These are phyloP conservation scores for Heteromeles arbutifolia DNA, from an alignment of 306 rosid species.

Conservation along the genomic window DNA sequence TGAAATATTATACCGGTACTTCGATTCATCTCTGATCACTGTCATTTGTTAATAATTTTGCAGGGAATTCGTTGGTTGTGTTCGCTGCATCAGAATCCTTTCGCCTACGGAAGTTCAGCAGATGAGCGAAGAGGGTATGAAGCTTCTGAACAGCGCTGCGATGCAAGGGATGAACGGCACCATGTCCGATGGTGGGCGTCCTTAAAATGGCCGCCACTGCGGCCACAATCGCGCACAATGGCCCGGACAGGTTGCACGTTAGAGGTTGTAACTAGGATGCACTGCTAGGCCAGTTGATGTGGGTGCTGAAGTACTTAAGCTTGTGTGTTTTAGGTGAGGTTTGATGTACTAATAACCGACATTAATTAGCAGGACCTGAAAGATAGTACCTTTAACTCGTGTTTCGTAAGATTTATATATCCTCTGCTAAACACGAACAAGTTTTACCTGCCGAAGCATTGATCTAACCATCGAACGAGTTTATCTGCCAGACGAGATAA, in stretches of 20 bases:
- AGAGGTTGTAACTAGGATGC: background rate
- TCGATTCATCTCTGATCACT: background rate
- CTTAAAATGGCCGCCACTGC: background rate
- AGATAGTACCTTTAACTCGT: background rate
- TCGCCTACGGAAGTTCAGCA: slow-evolving; percentile 86
- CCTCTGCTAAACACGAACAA: background rate
- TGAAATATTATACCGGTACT: background rate
- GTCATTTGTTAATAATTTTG: slow-evolving; percentile 5
- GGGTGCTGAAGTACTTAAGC: slow-evolving; percentile 10
- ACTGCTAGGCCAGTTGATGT: background rate
- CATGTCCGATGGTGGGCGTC: slow-evolving; percentile 22
- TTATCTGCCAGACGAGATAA: background rate
- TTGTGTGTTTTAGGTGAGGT: slow-evolving; percentile 6
- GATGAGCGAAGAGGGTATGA: slow-evolving; percentile 98
- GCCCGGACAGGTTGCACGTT: background rate
- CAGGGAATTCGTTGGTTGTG: slow-evolving; percentile 92
- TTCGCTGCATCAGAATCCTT: slow-evolving; percentile 74
- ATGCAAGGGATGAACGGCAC: slow-evolving; percentile 63
- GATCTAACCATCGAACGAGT: background rate
- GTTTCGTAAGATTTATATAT: background rate
- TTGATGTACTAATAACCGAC: slow-evolving; percentile 16
- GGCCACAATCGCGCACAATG: background rate
- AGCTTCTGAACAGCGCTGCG: slow-evolving; percentile 81
- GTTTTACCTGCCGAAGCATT: background rate
- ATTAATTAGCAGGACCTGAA: slow-evolving; percentile 8